Conservation (phyloP, 768 basidiomycete genomes). For the Hericium erinaceus region DNA sequence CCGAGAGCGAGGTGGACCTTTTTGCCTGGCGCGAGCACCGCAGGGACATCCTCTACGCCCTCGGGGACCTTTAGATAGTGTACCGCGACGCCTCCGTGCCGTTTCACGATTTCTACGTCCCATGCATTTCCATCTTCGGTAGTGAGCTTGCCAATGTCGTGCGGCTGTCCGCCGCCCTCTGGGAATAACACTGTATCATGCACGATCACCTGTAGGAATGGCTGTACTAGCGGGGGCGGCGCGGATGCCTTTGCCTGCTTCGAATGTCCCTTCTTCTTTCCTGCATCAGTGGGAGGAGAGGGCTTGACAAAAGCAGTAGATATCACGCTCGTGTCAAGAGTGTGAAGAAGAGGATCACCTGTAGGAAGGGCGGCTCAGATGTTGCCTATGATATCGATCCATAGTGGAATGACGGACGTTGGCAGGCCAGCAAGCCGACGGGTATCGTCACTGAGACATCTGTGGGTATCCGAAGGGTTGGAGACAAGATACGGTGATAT, state of each 20-base stretch:
- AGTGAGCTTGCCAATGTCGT: constrained; percentile 54
- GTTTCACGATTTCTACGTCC: constrained; percentile 56
- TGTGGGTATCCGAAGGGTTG: constrained; percentile 44
- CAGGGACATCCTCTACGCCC: constrained; percentile 33
- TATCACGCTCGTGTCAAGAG: constrained; percentile 49
- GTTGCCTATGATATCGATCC: not conserved
- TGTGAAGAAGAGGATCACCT: constrained; percentile 64
- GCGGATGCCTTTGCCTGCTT: constrained; percentile 51
- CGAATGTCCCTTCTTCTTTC: constrained; percentile 33
- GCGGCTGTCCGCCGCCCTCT: constrained; percentile 76
- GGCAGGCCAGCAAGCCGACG: constrained; percentile 72
- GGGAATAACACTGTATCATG: constrained; percentile 78
- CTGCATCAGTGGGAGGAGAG: constrained; percentile 24
- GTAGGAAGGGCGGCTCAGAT: constrained; percentile 1
- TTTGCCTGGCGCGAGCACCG: constrained; percentile 41
- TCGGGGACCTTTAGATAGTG: constrained; percentile 51
- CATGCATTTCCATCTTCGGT: constrained; percentile 36
- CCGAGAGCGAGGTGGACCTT: constrained; percentile 46
- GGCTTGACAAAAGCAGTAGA: constrained; percentile 39
- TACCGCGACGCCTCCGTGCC: constrained; percentile 65
- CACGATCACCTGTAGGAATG: constrained; percentile 56
- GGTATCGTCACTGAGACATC: constrained; percentile 45
- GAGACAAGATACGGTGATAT: constrained; percentile 60
- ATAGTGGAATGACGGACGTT: constrained; percentile 37
- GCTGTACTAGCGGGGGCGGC: constrained; percentile 33